These are phyloP conservation scores for Piromyces finnis DNA, from an alignment of 192 early-diverging fungal species.

Conservation along the genomic window DNA sequence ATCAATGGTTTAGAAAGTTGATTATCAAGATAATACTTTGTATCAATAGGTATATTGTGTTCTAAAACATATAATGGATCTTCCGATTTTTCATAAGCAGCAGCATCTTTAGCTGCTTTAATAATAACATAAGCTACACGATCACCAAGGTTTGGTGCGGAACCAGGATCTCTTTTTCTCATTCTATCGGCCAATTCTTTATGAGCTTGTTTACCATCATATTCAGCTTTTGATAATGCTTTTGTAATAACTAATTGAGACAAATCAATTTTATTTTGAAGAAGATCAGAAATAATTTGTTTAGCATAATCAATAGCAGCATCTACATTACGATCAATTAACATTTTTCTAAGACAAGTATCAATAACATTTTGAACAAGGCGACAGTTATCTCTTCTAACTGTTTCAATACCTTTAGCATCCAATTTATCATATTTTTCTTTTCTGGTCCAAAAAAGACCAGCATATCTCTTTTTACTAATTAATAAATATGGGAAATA, in stretches of 20 bases:
- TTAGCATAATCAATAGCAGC: slow-evolving; percentile 84
- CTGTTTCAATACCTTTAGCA: slow-evolving; percentile 96
- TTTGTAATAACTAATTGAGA: slow-evolving; percentile 94
- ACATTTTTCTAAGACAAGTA: slow-evolving; percentile 71
- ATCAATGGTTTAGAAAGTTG: slow-evolving; percentile 84
- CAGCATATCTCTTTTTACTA: slow-evolving; percentile 97
- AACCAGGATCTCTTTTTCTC: slow-evolving; percentile 85
- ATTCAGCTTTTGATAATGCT: slow-evolving; percentile 84
- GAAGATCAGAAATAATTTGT: slow-evolving; percentile 68
- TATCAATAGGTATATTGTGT: slow-evolving; percentile 94
- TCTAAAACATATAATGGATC: slow-evolving; percentile 97
- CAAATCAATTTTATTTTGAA: slow-evolving; percentile 94
- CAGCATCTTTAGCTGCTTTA: slow-evolving; percentile 64
- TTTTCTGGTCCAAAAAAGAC: slow-evolving; percentile 89
- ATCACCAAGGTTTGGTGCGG: slow-evolving; percentile 87
- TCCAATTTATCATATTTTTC: slow-evolving; percentile 91
- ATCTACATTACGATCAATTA: slow-evolving; percentile 71
- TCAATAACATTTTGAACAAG: slow-evolving; percentile 84
- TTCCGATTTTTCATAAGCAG: slow-evolving; percentile 93
- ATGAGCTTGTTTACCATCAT: slow-evolving; percentile 88
- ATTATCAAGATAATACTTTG: slow-evolving; percentile 89
- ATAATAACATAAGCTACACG: slow-evolving; percentile 93
- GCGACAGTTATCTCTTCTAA: slow-evolving; percentile 86
- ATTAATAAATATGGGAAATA: slow-evolving; percentile 95
- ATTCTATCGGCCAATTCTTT: slow-evolving; percentile 89